Conservation (phyloP, 805 yeast genomes). For the Candida maris region DNA sequence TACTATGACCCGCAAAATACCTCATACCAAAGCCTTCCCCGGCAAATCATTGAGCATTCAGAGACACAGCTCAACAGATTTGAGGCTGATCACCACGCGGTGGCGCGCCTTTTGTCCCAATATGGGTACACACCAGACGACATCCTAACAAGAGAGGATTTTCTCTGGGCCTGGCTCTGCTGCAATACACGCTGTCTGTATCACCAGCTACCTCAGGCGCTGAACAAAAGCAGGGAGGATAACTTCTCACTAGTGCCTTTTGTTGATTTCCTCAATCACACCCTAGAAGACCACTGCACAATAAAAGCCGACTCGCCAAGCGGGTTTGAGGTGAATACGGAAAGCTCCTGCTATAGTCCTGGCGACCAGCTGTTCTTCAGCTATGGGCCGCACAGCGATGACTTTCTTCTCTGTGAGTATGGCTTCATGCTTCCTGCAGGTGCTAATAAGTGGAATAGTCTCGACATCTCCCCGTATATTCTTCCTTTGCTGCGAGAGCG, state of each 20-base stretch:
- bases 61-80: slow-evolving; percentile 42
- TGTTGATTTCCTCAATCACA: slow-evolving; percentile 85
- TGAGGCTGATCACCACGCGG: slow-evolving; percentile 40
- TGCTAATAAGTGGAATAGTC: slow-evolving; percentile 60
- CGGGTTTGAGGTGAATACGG: slow-evolving; percentile 53
- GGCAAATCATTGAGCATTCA: slow-evolving; percentile 37
- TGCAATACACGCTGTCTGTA: slow-evolving; percentile 90
- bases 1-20: slow-evolving; percentile 24
- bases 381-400: slow-evolving; percentile 89
- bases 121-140: neutral
- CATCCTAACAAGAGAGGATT: slow-evolving; percentile 27
- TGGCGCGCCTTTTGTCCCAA: slow-evolving; percentile 26
- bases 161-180: slow-evolving; percentile 76
- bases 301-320: slow-evolving; percentile 38
- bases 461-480: slow-evolving; percentile 57
- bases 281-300: slow-evolving; percentile 47
- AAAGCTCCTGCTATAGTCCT: slow-evolving; percentile 28
- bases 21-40: slow-evolving; percentile 41
- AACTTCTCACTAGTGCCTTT: slow-evolving; percentile 89
- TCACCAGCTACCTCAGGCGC: slow-evolving; percentile 50
- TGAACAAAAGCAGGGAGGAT: slow-evolving; percentile 46
- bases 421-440: slow-evolving; percentile 58
- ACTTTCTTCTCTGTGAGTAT: slow-evolving; percentile 77
- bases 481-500: slow-evolving; percentile 29
- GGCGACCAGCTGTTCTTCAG: slow-evolving; percentile 63